These are phyloP conservation scores for Nymphaea colorata DNA, from an alignment of 164 flowering plant species.

Conservation along the genomic window DNA sequence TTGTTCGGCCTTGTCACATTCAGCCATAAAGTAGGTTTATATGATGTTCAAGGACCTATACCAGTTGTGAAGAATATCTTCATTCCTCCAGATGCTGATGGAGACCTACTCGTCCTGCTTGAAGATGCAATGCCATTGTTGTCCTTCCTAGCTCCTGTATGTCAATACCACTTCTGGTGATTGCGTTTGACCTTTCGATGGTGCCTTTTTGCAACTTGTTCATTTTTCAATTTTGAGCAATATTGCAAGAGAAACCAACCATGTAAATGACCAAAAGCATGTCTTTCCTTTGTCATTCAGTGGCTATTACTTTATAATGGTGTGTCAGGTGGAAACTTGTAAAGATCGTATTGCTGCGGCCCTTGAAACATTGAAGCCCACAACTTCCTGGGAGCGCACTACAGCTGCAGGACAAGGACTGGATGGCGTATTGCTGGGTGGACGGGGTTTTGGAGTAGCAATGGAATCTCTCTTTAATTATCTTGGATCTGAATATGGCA, in stretches of 20 bases:
- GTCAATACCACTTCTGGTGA: slow-evolving; percentile 9
- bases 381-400: slow-evolving; percentile 88
- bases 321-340: slow-evolving; percentile 80
- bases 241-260: no score
- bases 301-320: no score
- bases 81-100: slow-evolving; percentile 64
- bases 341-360: slow-evolving; percentile 87
- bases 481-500: slow-evolving; percentile 97
- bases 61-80: slow-evolving; percentile 92
- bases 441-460: slow-evolving; percentile 91
- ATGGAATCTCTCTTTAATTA: slow-evolving; percentile 87
- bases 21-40: slow-evolving; percentile 91
- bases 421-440: slow-evolving; percentile 85
- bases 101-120: slow-evolving; percentile 52
- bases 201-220: not conserved
- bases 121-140: slow-evolving; percentile 92
- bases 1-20: slow-evolving; percentile 94
- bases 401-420: slow-evolving; percentile 69
- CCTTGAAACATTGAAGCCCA: slow-evolving; percentile 87
- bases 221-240: not conserved
- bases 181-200: no score
- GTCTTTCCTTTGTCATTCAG: no score
- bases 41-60: slow-evolving; percentile 97
- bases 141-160: slow-evolving; percentile 94
- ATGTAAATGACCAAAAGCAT: no score